Evolutionary conservation across 371 early-diverging fungal genomes (phyloP).

Genomic region (Mycotypha africana): DNA sequence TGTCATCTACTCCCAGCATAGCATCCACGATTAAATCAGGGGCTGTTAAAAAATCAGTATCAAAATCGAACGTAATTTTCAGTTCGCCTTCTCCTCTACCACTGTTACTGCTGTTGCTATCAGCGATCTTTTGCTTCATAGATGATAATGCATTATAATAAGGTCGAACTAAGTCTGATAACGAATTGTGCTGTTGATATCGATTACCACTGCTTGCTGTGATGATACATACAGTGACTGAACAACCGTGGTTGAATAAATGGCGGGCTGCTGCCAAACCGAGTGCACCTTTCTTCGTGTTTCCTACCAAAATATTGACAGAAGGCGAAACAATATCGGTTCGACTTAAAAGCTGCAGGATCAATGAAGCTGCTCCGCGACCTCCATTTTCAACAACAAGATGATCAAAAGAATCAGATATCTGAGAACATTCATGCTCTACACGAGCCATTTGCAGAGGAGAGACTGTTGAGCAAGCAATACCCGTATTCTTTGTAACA

Average conservation of each 20-base stretch:
- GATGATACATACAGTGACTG: constrained; percentile 55
- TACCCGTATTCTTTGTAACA: constrained; percentile 7
- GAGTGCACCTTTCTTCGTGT: constrained; percentile 60
- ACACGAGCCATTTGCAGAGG: constrained; percentile 62
- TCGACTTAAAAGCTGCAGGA: constrained; percentile 56
- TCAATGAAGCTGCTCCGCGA: constrained; percentile 64
- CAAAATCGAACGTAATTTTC: no score
- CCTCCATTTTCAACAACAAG: constrained; percentile 66
- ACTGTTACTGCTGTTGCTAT: no score
- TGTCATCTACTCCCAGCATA: constrained; percentile 59
- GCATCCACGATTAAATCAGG: constrained; percentile 74
- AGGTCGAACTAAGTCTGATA: constrained; percentile 30
- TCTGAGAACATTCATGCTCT: constrained; percentile 48
- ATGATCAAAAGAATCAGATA: constrained; percentile 1
- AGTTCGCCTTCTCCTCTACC: no score
- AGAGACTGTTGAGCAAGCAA: constrained; percentile 49
- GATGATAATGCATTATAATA: constrained; percentile 31
- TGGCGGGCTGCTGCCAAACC: constrained; percentile 69
- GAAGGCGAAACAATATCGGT: constrained; percentile 59
- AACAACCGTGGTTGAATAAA: constrained; percentile 67
- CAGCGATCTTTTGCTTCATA: background rate
- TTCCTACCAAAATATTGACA: constrained; percentile 67
- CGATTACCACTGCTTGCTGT: constrained; percentile 28
- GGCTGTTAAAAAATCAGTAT: background rate
- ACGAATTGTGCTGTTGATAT: no score